These are phyloP conservation scores for Caloboletus firmus DNA, from an alignment of 1,284 basidiomycete species.

Conservation along the genomic window DNA sequence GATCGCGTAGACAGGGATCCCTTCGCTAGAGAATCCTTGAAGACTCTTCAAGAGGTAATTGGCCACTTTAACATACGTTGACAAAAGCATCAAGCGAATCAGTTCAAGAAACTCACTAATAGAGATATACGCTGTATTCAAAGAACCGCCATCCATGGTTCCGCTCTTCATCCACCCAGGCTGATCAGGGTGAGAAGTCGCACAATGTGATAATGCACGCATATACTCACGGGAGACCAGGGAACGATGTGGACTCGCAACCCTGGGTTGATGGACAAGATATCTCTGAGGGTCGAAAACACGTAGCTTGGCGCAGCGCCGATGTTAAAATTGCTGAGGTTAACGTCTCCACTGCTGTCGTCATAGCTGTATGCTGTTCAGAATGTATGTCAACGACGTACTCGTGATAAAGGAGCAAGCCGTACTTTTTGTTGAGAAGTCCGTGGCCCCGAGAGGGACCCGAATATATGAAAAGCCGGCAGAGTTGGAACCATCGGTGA, in stretches of 20 bases:
- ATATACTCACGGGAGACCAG: conserved; percentile 49
- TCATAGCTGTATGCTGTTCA: conserved; percentile 50
- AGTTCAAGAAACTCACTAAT: conserved; percentile 32
- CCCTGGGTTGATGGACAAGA: conserved; percentile 43
- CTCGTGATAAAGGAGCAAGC: neutral
- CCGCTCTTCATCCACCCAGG: conserved; percentile 56
- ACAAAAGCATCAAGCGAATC: neutral
- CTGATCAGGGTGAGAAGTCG: conserved; percentile 27
- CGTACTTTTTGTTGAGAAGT: conserved; percentile 43
- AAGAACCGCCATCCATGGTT: conserved; percentile 46
- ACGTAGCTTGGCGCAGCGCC: conserved; percentile 46
- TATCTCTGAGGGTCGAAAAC: conserved; percentile 48
- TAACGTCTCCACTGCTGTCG: conserved; percentile 44
- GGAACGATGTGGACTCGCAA: conserved; percentile 48
- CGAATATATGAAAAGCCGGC: conserved; percentile 52
- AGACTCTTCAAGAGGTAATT: conserved; percentile 48
- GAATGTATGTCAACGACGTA: conserved; percentile 2
- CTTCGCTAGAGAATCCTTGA: conserved; percentile 46
- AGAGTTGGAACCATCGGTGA: conserved; percentile 44
- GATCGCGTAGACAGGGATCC: conserved; percentile 46
- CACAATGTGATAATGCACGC: neutral
- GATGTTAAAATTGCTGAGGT: conserved; percentile 44
- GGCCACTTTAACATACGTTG: conserved; percentile 38
- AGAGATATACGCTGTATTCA: conserved; percentile 38
- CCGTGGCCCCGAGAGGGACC: conserved; percentile 53